Evolutionary conservation across 2,329 filamentous ascomycete species (phyloP), one percentile per base, ranked within the genome.

Genomic region (Diaporthe eres): DNA sequence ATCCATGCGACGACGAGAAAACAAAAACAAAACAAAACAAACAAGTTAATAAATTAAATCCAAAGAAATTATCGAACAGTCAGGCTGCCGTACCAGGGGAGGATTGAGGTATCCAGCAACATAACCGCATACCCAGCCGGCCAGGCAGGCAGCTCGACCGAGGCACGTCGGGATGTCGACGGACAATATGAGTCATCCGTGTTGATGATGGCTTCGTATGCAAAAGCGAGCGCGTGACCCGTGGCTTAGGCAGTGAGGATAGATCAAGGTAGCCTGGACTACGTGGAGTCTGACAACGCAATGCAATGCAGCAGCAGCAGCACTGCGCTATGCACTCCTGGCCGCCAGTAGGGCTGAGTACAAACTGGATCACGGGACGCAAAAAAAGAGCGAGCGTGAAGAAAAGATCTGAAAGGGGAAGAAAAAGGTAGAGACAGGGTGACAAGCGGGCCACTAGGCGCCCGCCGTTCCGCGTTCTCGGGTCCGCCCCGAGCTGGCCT

Each of bases 401-500:
- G n/a, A 25, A 28, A 19, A 37, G 31, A 10, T 22, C 22, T 42
- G 31, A 34, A 34, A 49, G 42, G 13, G 42, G 31, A 34, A 34
- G n/a, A 44, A 31, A 55, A 31, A 55, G 9, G n/a, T 4, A 57
- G 39, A 49, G 28, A 12, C 42, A 34, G 47, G 15, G 47, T 60
- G 72, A 60, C 61, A 68, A 25, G 34, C 47, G 44, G 44, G 49
- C 44, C 58, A 63, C 71, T 44, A 61, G 71, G 10, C 31, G 71
- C 58, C 58, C 57, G 37, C 55, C 55, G 31, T 73, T 44, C 71
- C 71, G 71, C 71, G 25, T 10, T 17, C 51, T 73, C 71, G 71
- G 71, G 71, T 65, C 71, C 58, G 58, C 58, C 51, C 63, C 63
- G 63, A 68, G 25, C 63, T 68, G 63, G 63, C 44, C 63, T 67